Conservation (phyloP, 768 basidiomycete genomes). For the Calocera cornea region DNA sequence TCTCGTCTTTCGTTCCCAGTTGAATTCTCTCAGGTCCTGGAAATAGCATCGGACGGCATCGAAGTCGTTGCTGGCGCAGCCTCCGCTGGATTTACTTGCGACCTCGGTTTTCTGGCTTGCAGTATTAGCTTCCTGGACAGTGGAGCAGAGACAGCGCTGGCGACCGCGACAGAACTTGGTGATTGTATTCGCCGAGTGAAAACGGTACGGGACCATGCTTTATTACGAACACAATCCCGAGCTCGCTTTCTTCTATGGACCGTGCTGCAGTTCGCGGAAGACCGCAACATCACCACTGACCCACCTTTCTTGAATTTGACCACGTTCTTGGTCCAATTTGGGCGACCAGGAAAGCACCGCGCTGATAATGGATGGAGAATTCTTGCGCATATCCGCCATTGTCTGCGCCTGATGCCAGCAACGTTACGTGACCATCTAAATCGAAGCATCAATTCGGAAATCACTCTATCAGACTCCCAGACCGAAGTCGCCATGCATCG, state of each 20-base stretch:
- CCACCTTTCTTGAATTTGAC: constrained; percentile 73
- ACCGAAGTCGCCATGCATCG: not conserved
- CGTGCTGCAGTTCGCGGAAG: constrained; percentile 8
- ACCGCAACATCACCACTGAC: constrained; percentile 28
- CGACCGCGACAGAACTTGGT: not conserved
- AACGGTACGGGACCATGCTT: not conserved
- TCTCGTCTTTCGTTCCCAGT: not conserved
- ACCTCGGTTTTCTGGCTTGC: not conserved
- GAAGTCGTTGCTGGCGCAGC: not conserved
- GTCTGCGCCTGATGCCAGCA: constrained; percentile 34
- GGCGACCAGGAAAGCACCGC: constrained; percentile 52
- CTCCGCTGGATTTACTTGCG: not conserved
- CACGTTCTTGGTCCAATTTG: constrained; percentile 68
- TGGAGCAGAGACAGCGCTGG: not conserved
- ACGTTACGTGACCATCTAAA: not conserved
- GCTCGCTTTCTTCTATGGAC: constrained; percentile 7
- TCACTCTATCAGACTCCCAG: not conserved
- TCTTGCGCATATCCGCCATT: constrained; percentile 62
- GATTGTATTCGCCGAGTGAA: not conserved
- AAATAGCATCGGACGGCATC: not conserved
- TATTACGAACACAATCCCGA: constrained; percentile 5
- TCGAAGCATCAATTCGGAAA: not conserved
- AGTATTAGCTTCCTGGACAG: not conserved
- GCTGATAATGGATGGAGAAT: constrained; percentile 60
- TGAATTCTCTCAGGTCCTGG: not conserved